A percentile compares a stretch with the other conserved stretches of the same genome.
Evolutionary conservation across 768 basidiomycete genomes (phyloP).

Genomic region (Floccularia luteovirens): DNA sequence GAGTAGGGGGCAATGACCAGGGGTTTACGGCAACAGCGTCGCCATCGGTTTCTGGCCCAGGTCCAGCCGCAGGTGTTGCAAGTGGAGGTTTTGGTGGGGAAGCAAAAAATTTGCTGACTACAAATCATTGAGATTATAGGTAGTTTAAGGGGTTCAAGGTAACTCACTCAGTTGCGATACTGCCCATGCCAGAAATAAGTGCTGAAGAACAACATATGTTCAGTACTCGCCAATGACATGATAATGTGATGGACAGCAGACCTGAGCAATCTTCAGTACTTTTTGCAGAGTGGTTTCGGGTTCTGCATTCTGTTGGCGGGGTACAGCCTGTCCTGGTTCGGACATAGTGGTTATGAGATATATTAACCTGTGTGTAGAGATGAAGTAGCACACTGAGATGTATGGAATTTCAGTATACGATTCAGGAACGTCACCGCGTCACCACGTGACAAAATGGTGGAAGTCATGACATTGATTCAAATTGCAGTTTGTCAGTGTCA

Average conservation of each 20-base stretch:
- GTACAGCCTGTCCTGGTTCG: neutral
- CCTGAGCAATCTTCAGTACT: slow-evolving; percentile 17
- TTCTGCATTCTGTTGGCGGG: neutral
- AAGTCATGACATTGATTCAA: too few relatives aligned
- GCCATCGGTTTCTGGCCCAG: slow-evolving; percentile 1
- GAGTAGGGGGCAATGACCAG: slow-evolving; percentile 42
- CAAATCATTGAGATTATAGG: neutral
- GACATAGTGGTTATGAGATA: too few relatives aligned
- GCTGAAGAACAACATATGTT: slow-evolving; percentile 27
- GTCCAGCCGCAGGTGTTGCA: slow-evolving; percentile 10
- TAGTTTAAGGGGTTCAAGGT: neutral
- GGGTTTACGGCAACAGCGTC: slow-evolving; percentile 33
- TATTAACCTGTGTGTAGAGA: too few relatives aligned
- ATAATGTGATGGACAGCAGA: slow-evolving; percentile 5
- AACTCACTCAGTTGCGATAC: slow-evolving; percentile 56
- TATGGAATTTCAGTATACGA: too few relatives aligned
- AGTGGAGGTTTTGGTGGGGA: slow-evolving; percentile 18
- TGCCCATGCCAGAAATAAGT: slow-evolving; percentile 62
- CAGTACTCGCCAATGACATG: neutral
- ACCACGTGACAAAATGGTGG: too few relatives aligned
- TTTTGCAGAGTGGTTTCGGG: neutral
- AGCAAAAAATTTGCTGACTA: slow-evolving; percentile 34
- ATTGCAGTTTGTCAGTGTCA: too few relatives aligned
- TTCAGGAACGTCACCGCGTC: too few relatives aligned
- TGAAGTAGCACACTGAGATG: too few relatives aligned